Percentiles rank a stretch among this genome's conserved stretches.
Evolutionary conservation across 2,329 filamentous ascomycete species (phyloP).

Genomic region (Ceratocystis eucalypticola): DNA sequence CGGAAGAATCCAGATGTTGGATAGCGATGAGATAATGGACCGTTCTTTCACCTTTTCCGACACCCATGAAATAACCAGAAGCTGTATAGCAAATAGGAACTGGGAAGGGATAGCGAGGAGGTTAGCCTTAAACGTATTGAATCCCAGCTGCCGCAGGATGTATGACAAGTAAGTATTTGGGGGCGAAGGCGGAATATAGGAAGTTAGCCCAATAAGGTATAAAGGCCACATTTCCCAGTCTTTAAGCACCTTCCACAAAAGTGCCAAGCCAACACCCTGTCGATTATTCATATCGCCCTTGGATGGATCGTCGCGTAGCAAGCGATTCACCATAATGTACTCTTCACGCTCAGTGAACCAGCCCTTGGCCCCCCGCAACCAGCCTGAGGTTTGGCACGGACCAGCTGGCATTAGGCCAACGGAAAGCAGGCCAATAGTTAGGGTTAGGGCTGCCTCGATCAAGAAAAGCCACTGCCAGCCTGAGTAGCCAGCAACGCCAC

Average conservation of each 20-base stretch:
- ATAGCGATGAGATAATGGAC: constrained; percentile 32
- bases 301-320: constrained; percentile 46
- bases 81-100: constrained; percentile 33
- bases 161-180: constrained; percentile 34
- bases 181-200: constrained; percentile 32
- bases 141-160: constrained; percentile 32
- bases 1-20: constrained; percentile 39
- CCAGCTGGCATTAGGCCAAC: constrained; percentile 35
- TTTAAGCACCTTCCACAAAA: constrained; percentile 37
- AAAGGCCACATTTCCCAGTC: constrained; percentile 51
- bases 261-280: constrained; percentile 30
- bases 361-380: constrained; percentile 44
- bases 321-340: constrained; percentile 47
- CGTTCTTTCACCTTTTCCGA: constrained; percentile 34
- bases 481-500: constrained; percentile 28
- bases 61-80: constrained; percentile 34
- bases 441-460: constrained; percentile 24
- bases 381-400: constrained; percentile 38
- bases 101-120: constrained; percentile 34
- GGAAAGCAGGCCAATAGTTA: constrained; percentile 32
- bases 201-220: constrained; percentile 39
- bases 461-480: constrained; percentile 30
- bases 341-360: constrained; percentile 51
- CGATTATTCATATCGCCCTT: constrained; percentile 51
- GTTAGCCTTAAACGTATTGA: constrained; percentile 34